Conservation (phyloP, 192 early-diverging fungal species). For the Coemansia sp. region DNA sequence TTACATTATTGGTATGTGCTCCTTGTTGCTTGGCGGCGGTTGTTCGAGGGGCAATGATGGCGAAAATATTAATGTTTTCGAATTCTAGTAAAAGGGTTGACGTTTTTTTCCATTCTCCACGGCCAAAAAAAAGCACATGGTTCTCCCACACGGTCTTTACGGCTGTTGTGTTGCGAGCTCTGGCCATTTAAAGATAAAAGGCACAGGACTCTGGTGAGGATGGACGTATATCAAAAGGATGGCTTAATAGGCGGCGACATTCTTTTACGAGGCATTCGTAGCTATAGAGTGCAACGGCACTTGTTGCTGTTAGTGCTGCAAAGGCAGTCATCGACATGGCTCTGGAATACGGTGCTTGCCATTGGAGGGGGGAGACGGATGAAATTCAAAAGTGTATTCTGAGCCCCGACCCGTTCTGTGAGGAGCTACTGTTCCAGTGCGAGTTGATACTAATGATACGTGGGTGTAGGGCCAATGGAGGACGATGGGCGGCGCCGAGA, state of each 20-base stretch:
- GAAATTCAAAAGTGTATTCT: neutral
- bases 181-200: neutral
- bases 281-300: neutral
- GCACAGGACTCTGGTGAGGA: neutral
- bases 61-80: neutral
- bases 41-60: neutral
- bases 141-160: neutral
- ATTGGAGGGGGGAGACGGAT: neutral
- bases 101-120: neutral
- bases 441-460: too few species aligned
- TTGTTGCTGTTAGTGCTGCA: slow-evolving; percentile 1
- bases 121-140: neutral
- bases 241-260: slow-evolving; percentile 17
- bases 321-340: slow-evolving; percentile 5
- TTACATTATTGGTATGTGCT: neutral
- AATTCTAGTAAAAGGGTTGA: slow-evolving; percentile 15
- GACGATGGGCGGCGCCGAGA: slow-evolving; percentile 16
- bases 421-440: too few species aligned
- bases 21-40: neutral
- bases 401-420: neutral
- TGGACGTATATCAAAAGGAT: slow-evolving; percentile 5
- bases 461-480: neutral
- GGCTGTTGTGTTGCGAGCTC: neutral
- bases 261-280: neutral
- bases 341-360: neutral